Evolutionary conservation across 2,329 filamentous ascomycete species (phyloP).

Genomic region (Trichoderma afroharzianum): DNA sequence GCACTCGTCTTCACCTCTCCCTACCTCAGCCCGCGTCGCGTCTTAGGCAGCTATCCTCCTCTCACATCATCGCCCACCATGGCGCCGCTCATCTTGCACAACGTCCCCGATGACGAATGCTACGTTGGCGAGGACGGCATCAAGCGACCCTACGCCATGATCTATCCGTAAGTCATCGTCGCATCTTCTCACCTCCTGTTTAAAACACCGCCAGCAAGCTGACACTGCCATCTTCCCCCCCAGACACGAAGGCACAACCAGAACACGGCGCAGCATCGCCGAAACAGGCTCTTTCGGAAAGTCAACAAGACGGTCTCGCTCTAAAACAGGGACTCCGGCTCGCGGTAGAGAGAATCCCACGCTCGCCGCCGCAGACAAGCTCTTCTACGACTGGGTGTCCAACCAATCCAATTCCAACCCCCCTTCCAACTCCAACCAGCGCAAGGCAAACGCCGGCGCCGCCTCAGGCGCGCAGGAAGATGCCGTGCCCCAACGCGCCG

Average conservation of each 20-base stretch:
- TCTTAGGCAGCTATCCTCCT: neutral
- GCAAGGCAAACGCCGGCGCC: conserved; percentile 36
- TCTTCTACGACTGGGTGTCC: conserved; percentile 58
- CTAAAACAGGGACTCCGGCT: conserved; percentile 56
- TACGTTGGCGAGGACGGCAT: conserved; percentile 64
- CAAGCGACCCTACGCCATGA: conserved; percentile 63
- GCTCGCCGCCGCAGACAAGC: conserved; percentile 56
- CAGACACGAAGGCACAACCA: conserved; percentile 44
- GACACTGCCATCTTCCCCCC: neutral
- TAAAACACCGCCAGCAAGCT: neutral
- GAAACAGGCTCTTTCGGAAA: conserved; percentile 65
- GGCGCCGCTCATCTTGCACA: conserved; percentile 65
- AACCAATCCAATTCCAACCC: conserved; percentile 37
- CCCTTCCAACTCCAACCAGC: conserved; percentile 26
- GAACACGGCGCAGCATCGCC: conserved; percentile 51
- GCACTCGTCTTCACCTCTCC: neutral
- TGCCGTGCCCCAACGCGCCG: conserved; percentile 32
- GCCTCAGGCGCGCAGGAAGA: conserved; percentile 38
- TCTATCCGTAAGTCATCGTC: conserved; percentile 52
- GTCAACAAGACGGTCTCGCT: conserved; percentile 61
- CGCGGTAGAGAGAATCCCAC: conserved; percentile 58
- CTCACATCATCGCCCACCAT: conserved; percentile 34
- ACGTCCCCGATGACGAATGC: conserved; percentile 65
- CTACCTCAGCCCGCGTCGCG: neutral
- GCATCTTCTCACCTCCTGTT: neutral